phyloP scores from a whole-genome alignment of 106 monocot genomes.

The Dendrobium nobile region DNA sequence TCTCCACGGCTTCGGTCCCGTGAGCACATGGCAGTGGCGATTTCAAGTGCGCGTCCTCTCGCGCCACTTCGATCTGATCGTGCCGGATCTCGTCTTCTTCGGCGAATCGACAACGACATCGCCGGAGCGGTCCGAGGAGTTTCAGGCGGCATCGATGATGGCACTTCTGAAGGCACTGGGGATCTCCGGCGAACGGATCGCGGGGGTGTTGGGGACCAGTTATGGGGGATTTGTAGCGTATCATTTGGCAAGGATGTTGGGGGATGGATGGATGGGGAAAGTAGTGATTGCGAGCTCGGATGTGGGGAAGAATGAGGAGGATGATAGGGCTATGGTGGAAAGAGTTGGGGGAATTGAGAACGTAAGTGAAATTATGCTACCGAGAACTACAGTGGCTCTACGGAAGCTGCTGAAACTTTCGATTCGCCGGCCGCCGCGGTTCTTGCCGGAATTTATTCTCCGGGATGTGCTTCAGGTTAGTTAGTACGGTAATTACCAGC shows the following conservation, averaged over 20 bases:
- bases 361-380: constrained; percentile 30
- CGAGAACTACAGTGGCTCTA: constrained; percentile 14
- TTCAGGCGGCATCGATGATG: constrained; percentile 12
- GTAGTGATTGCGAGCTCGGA: constrained; percentile 71
- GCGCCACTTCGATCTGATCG: constrained; percentile 18
- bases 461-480: constrained; percentile 33
- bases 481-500: neutral
- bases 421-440: constrained; percentile 10
- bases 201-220: constrained; percentile 36
- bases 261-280: constrained; percentile 18
- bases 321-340: constrained; percentile 28
- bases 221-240: constrained; percentile 80
- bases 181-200: neutral
- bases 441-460: constrained; percentile 39
- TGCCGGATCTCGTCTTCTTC: constrained; percentile 23
- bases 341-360: constrained; percentile 22
- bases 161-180: neutral
- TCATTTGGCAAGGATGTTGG: constrained; percentile 35
- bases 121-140: constrained; percentile 13
- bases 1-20: constrained; percentile 22
- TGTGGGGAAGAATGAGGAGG: constrained; percentile 32
- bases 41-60: constrained; percentile 16
- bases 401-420: constrained; percentile 18
- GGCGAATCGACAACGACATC: constrained; percentile 17
- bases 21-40: constrained; percentile 18